Evolutionary conservation across 139 green algal species (phyloP).

Genomic region (Nannochloris sp.): DNA sequence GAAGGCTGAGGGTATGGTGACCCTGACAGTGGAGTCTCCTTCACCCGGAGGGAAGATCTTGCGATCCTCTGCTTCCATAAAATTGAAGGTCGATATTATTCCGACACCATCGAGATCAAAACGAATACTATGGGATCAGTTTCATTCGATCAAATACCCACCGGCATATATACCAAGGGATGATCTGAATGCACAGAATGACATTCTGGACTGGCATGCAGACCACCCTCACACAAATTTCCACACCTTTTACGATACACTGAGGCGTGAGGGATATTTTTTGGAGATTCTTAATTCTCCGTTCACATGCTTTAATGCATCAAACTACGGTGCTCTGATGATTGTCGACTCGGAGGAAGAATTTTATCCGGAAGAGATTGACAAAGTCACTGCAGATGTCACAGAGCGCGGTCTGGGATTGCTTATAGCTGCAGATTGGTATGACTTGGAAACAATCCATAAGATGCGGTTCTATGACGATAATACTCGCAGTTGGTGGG

Average conservation of each 20-base stretch:
- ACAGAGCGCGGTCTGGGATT: constrained; percentile 57
- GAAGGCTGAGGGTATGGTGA: constrained; percentile 33
- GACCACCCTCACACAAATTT: constrained; percentile 97
- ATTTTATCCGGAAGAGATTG: constrained; percentile 75
- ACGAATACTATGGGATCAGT: constrained; percentile 93
- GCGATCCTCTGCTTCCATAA: constrained; percentile 44
- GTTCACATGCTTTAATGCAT: constrained; percentile 87
- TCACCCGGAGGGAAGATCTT: constrained; percentile 29
- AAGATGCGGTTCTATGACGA: constrained; percentile 96
- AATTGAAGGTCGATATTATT: constrained; percentile 53
- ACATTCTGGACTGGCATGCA: constrained; percentile 98
- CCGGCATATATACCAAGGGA: constrained; percentile 91
- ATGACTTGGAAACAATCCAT: constrained; percentile 69
- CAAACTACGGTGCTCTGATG: constrained; percentile 75
- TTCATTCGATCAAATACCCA: constrained; percentile 91
- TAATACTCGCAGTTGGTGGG: constrained; percentile 93
- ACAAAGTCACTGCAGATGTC: constrained; percentile 73
- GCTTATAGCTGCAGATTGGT: constrained; percentile 95
- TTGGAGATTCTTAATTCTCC: constrained; percentile 82
- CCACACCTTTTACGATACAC: constrained; percentile 72
- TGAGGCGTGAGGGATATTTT: constrained; percentile 64
- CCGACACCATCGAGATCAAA: constrained; percentile 58
- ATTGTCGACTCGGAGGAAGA: constrained; percentile 91
- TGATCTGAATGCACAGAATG: constrained; percentile 58
- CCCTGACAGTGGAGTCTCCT: constrained; percentile 67